Evolutionary conservation across 257 asterid species (phyloP), one percentile per base, ranked within the genome.

Genomic region (Linderniella brevidens): DNA sequence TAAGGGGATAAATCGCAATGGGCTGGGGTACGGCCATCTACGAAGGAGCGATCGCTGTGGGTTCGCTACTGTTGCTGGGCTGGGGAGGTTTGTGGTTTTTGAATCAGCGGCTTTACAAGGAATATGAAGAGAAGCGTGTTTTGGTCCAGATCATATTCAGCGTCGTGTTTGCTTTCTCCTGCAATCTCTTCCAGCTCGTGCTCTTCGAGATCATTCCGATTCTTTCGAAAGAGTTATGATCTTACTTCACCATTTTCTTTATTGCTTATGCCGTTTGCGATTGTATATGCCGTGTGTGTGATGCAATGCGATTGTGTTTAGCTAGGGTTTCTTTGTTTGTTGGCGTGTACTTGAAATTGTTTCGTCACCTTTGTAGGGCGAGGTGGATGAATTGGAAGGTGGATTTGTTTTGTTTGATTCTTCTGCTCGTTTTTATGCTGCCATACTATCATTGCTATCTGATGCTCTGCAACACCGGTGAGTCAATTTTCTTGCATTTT

Each of bases 381-480:
- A 85, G 98, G 66, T 84, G 98, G 98, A 59, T 79, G 67, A 90
- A 84, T 59, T 90, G 98, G 98, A 90, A 85, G 93, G 74, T 84
- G 78, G 98, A 90, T 69, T 71, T 90, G 68, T 81, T 81, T 73
- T 85, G 93, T 68, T 68, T 90, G 65, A 90, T 90, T 54, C 47
- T 77, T 79, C 65, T 90, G 53, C 80, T 90, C 49, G 96, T 90
- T 57, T 90, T 90, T 78, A 70, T 90, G 93, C 64, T 90, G 55
- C 96, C 98, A 7, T 90, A 90, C 68, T 90, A 90, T 65, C 98
- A 90, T 63, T 90, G 98, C 62, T 85, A 76, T 67, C 65, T 85
- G 65, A 77, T 90, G 87, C 94, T 90, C 51, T 67, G 76, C 59
- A 78, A 79, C 63, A 73, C 67, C 45, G 98, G 95, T 88, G 65